These are phyloP conservation scores for Trypanosoma congolense DNA, from an alignment of 208 protist genomes.

Conservation along the genomic window DNA sequence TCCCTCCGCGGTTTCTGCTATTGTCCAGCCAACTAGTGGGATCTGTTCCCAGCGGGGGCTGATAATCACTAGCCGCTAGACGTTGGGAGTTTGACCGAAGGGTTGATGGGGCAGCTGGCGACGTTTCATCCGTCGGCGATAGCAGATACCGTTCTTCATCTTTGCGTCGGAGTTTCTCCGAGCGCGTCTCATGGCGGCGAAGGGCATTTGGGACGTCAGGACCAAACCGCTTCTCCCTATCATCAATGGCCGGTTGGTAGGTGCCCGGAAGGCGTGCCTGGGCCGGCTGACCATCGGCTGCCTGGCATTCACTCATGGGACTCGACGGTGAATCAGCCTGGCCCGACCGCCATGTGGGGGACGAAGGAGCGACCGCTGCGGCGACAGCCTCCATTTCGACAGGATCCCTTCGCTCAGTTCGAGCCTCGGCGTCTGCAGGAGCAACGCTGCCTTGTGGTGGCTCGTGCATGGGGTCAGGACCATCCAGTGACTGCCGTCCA, in stretches of 20 bases:
- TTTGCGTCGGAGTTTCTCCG: conserved; percentile 65
- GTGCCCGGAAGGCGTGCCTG: conserved; percentile 45
- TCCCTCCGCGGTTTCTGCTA: conserved; percentile 2
- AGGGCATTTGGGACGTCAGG: conserved; percentile 73
- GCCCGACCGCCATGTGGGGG: not conserved
- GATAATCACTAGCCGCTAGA: conserved; percentile 44
- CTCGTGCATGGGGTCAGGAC: conserved; percentile 55
- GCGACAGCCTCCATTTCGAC: not conserved
- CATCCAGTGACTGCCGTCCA: conserved; percentile 36
- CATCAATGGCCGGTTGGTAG: conserved; percentile 71
- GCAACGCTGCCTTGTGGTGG: conserved; percentile 45
- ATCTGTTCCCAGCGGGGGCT: conserved; percentile 77
- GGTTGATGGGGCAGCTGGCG: not conserved
- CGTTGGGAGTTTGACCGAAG: conserved; percentile 7
- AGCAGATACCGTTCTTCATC: conserved; percentile 39
- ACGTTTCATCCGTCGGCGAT: conserved; percentile 14
- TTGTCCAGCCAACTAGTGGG: conserved; percentile 38
- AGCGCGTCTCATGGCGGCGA: conserved; percentile 67
- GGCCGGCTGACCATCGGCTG: not conserved
- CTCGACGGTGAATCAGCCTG: not conserved
- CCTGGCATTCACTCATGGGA: not conserved
- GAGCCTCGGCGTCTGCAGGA: conserved; percentile 24
- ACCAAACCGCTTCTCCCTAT: conserved; percentile 63
- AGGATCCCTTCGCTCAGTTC: not conserved
- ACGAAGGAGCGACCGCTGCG: conserved; percentile 5